Evolutionary conservation across 2,329 filamentous ascomycete species (phyloP), one percentile per base, ranked within the genome.

Genomic region (Coleophoma cylindrospora): DNA sequence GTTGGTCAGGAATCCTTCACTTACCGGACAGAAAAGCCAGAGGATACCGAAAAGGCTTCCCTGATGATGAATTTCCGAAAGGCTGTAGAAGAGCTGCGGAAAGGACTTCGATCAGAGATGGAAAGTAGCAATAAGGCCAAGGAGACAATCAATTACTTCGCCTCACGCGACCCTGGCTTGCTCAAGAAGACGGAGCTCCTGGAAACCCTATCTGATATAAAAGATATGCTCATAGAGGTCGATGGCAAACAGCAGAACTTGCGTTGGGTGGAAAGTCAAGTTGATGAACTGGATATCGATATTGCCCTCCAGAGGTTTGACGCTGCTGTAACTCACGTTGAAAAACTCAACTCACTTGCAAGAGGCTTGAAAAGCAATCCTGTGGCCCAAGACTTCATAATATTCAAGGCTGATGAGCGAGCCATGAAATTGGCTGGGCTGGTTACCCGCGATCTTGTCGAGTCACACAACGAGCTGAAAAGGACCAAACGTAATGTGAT

Each of bases 201-300:
- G 13, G 89, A 94, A 63, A 86, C 82, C 8, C 70, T 91, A 10
- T 90, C 89, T 2, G 83, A 85, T 54, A 83, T 87, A 60, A 90
- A 90, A 64, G 89, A 95, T 54, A 87, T 96, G 71, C 80, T 96
- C 49, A 91, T 99, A 58, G 94, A 99, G 61, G 89, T 96, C 13
- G 94, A 97, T 62, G 94, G 94, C 45, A 95, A 95, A 62, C 91
- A 96, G 67, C 90, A 97, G 65, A 96, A 94, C 65, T 78, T 99
- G 43, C 87, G 92, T 48, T 96, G 90, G 90, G 90, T 99, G 0
- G 94, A 99, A 66, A 83, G 84, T 47, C 90, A 97, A 69, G 88
- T 99, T 67, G 94, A 99, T 64, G 90, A 95, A 63, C 80, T 99
- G 6, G 94, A 99, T 63, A 97, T 97, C 60, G 87, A 95, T 61